Evolutionary conservation across 345 rosid genomes (phyloP).

Genomic region (Melaleuca alternifolia): DNA sequence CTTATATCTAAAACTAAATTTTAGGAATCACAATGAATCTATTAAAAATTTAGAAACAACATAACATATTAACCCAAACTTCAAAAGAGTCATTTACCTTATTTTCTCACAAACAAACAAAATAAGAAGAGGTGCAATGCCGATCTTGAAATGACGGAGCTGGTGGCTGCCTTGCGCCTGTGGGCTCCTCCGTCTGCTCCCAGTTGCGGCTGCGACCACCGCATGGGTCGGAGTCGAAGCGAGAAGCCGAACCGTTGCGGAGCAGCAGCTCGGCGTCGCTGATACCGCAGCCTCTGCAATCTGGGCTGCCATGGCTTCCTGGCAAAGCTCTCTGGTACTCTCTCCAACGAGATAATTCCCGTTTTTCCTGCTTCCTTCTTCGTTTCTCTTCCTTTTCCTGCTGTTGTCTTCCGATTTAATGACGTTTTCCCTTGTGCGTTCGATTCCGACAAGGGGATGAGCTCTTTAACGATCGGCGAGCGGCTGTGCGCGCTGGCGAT

Average conservation of each 20-base stretch:
- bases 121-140: background rate
- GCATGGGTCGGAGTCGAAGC: background rate
- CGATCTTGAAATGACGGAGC: background rate
- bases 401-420: background rate
- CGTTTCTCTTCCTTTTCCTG: background rate
- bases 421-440: background rate
- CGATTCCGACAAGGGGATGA: background rate
- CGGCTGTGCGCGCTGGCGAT: conserved; percentile 18
- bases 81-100: no score
- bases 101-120: background rate
- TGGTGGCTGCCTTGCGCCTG: background rate
- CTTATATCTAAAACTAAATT: no score
- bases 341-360: background rate
- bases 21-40: no score
- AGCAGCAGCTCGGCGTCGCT: background rate
- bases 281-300: background rate
- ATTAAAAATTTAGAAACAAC: no score
- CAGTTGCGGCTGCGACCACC: background rate
- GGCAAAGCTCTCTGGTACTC: background rate
- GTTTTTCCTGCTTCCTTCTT: background rate
- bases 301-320: background rate
- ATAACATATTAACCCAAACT: no score
- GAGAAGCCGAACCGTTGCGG: background rate
- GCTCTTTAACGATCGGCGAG: conserved; percentile 8
- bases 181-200: background rate